Evolutionary conservation across 1,139 yeast species (phyloP).

Genomic region (Geotrichum siamense): DNA sequence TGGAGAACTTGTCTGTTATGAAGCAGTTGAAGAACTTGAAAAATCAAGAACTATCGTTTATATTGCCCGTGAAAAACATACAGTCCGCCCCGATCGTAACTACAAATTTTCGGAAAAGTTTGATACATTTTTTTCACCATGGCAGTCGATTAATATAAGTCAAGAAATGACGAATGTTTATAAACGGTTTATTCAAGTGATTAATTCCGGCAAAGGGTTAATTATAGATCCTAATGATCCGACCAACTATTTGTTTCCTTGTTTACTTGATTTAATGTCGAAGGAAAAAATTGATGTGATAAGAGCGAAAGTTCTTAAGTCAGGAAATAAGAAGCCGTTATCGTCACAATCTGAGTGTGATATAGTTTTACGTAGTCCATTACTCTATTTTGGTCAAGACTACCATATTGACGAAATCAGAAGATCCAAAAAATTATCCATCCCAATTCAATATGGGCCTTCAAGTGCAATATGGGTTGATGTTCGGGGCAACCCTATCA

Average conservation of each 20-base stretch:
- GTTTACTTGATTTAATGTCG: conserved; percentile 45
- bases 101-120: conserved; percentile 56
- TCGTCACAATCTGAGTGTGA: conserved; percentile 53
- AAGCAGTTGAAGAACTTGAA: conserved; percentile 4
- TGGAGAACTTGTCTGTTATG: conserved; percentile 35
- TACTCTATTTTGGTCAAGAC: conserved; percentile 13
- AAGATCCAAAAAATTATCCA: conserved; percentile 14
- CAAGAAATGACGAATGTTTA: conserved; percentile 44
- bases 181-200: conserved; percentile 37
- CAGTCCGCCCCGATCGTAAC: conserved; percentile 39
- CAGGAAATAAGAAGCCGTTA: conserved; percentile 50
- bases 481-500: conserved; percentile 52
- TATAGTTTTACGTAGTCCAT: conserved; percentile 30
- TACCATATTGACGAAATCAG: conserved; percentile 5
- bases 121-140: conserved; percentile 38
- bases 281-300: conserved; percentile 38
- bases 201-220: conserved; percentile 44
- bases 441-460: conserved; percentile 52
- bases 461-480: conserved; percentile 72
- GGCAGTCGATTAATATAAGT: conserved; percentile 36
- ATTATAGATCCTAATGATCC: conserved; percentile 52
- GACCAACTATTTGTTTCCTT: conserved; percentile 52
- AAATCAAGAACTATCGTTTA: conserved; percentile 41
- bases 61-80: conserved; percentile 43
- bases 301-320: conserved; percentile 37